phyloP scores from a whole-genome alignment of 148 eudicot genomes.

The Arbutus unedo region DNA sequence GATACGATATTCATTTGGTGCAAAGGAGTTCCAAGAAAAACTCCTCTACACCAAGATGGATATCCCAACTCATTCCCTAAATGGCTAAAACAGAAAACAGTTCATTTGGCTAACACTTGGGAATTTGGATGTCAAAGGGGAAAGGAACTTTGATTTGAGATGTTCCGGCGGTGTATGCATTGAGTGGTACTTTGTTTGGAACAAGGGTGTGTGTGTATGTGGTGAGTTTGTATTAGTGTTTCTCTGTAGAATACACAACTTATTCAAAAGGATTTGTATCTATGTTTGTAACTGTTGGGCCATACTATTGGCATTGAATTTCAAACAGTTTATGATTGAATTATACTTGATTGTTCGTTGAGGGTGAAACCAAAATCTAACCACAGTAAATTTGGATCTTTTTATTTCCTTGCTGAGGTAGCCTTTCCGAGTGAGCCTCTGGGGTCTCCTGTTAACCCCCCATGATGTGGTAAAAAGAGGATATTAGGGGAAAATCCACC shows the following conservation, averaged over 20 bases:
- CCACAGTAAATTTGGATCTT: neutral
- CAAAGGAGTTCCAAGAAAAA: too few species aligned
- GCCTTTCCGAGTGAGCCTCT: too few species aligned
- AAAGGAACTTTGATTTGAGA: neutral
- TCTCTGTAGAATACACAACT: neutral
- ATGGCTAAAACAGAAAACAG: too few species aligned
- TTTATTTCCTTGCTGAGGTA: neutral
- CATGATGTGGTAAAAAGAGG: too few species aligned
- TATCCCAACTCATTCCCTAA: too few species aligned
- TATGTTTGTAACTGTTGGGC: neutral
- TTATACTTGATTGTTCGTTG: neutral
- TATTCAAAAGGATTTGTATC: neutral
- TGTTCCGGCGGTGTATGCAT: neutral
- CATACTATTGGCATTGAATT: neutral
- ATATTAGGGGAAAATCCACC: too few species aligned
- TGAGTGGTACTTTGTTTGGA: neutral
- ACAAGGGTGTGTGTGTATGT: neutral
- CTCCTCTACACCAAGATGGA: too few species aligned
- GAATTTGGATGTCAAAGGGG: neutral
- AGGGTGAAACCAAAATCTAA: neutral
- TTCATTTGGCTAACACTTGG: neutral
- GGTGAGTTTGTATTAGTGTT: neutral
- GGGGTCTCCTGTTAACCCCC: too few species aligned
- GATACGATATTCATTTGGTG: too few species aligned
- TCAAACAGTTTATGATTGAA: neutral